A percentile compares a stretch with the other conserved stretches of the same genome.
phyloP scores from a whole-genome alignment of 495 filamentous ascomycete species.

The Filosporella fistucella region DNA sequence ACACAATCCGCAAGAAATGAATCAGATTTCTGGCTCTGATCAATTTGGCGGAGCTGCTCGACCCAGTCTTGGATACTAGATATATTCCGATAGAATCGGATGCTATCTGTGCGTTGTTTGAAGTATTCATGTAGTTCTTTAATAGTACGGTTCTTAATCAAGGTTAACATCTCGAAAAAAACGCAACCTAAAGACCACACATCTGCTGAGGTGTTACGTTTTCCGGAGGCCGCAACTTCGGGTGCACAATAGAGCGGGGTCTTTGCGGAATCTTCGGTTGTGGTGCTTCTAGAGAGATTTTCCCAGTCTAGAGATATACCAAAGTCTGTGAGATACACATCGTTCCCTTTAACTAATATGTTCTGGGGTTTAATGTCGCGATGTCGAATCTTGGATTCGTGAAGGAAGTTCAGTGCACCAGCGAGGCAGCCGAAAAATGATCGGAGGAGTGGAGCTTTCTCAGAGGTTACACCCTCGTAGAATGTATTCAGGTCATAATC shows the following conservation, averaged over 20 bases:
- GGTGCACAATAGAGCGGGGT: constrained; percentile 41
- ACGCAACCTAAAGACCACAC: constrained; percentile 32
- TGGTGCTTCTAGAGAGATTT: constrained; percentile 32
- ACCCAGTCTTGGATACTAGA: background rate
- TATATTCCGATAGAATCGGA: background rate
- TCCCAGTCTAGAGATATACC: constrained; percentile 29
- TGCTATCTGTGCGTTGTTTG: background rate
- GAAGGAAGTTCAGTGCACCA: constrained; percentile 35
- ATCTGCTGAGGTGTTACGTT: constrained; percentile 49
- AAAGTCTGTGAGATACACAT: constrained; percentile 38
- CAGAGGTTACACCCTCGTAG: too few species aligned
- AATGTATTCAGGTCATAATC: constrained; percentile 11
- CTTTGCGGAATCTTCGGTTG: constrained; percentile 27
- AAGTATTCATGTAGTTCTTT: background rate
- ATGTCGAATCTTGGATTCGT: constrained; percentile 33
- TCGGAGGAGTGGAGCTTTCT: too few species aligned
- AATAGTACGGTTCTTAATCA: background rate
- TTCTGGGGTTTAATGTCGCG: constrained; percentile 45
- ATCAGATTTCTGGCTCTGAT: too few species aligned
- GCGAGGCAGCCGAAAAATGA: constrained; percentile 17
- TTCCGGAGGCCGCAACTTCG: constrained; percentile 31
- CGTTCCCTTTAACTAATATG: constrained; percentile 34
- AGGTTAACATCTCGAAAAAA: background rate
- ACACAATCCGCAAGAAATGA: too few species aligned
- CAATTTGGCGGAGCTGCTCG: too few species aligned